Base-by-base conservation (phyloP, 257 asterid genomes). In the Solanum paucissectum region DNA sequence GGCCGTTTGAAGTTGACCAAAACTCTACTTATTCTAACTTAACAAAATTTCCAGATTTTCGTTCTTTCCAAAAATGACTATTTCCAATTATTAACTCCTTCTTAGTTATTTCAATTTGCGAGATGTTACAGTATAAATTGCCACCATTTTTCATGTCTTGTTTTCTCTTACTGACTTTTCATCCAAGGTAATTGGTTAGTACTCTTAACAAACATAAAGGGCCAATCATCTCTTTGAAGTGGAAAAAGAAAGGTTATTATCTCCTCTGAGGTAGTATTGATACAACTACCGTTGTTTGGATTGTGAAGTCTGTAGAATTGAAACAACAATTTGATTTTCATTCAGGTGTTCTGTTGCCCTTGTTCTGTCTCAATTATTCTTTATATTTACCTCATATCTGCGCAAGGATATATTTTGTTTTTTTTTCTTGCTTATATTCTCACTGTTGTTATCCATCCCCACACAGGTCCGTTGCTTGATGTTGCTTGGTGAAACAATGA, bases 241-340 rank as follows among this genome's bases (percentile, higher is more conserved):
- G 98, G 99, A 97, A 95, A 93, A 95, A 94, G 93, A 95, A 95
- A 89, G 98, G 98, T 46, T 98, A 95, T 91, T 95, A 89, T 90
- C 94, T 97, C 90, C 97, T 97, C 52, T 95, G 98, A 84, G 96
- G 99, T 86, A 95, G 98, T 88, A 95, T 95, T 83, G 98, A 95
- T 89, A 93, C 91, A 93, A 95, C 98, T 90, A 98, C 95, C 44
- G 92, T 97, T 88, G 98, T 95, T 83, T 95, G 99, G 99, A 98
- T 95, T 90, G 95, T 94, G 83, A 95, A 95, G 93, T 89, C 94
- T 9, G 96, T 95, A 18, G 98, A 95, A 88, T 95, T 95, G 92
- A 97, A 91, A 83, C 98, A 97, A 83, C 99, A 97, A 86, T 94
- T 95, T 42, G 98, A 95, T 91, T 95, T 94, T 91, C 98, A 95